Evolutionary conservation across 2,329 filamentous ascomycete species (phyloP).

Genomic region (Alternaria dauci): DNA sequence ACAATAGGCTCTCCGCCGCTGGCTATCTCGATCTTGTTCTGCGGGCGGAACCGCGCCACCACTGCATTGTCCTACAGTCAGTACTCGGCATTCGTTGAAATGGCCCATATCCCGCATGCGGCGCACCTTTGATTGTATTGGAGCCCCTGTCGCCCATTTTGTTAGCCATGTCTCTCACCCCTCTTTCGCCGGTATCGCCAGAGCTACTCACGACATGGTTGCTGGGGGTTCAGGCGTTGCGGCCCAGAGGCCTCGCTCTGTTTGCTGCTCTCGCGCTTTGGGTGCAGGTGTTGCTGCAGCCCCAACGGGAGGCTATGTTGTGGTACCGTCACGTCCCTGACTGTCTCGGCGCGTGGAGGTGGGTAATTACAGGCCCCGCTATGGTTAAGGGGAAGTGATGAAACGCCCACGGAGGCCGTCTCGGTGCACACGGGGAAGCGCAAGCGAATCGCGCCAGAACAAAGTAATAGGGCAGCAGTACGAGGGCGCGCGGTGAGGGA

Average conservation of each 20-base stretch:
- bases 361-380: constrained; percentile 41
- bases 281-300: constrained; percentile 35
- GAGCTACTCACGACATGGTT: constrained; percentile 51
- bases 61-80: constrained; percentile 62
- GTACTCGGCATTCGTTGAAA: constrained; percentile 12
- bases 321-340: constrained; percentile 42
- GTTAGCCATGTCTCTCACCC: constrained; percentile 52
- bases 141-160: constrained; percentile 46
- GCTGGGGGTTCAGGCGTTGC: constrained; percentile 37
- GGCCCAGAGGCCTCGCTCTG: constrained; percentile 49
- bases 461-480: constrained; percentile 4
- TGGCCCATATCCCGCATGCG: not conserved
- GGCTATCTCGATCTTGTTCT: constrained; percentile 92
- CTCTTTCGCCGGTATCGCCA: constrained; percentile 3
- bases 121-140: constrained; percentile 58
- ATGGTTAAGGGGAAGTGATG: constrained; percentile 42
- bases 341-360: constrained; percentile 40
- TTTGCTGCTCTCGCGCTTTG: constrained; percentile 28
- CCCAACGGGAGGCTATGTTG: constrained; percentile 34
- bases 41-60: constrained; percentile 95
- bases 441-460: constrained; percentile 7
- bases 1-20: constrained; percentile 94
- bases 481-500: constrained; percentile 3
- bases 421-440: constrained; percentile 7
- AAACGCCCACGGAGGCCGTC: constrained; percentile 12